Conservation (phyloP, 805 yeast genomes). For the Candida odintsovae region DNA sequence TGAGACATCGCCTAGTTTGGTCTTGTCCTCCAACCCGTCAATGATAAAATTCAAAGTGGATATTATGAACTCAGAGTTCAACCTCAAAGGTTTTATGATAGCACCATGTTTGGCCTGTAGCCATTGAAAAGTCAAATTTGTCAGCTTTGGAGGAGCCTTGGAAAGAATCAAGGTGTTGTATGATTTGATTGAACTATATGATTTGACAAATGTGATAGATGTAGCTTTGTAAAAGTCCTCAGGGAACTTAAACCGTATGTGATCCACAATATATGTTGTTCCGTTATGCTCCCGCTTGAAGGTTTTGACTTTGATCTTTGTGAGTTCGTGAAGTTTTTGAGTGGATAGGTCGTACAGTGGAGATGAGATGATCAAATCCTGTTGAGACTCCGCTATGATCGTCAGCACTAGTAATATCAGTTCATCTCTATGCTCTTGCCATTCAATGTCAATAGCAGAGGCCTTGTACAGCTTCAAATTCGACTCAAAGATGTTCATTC, state of each 20-base stretch:
- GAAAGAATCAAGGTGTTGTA: slow-evolving; percentile 11
- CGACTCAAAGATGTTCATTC: slow-evolving; percentile 8
- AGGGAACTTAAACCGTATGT: slow-evolving; percentile 11
- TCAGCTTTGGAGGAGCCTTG: slow-evolving; percentile 12
- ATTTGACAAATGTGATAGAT: slow-evolving; percentile 11
- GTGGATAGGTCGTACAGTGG: slow-evolving; percentile 12
- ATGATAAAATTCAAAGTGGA: slow-evolving; percentile 21
- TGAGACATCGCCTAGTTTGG: slow-evolving; percentile 24
- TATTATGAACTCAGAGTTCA: slow-evolving; percentile 22
- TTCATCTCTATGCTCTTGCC: slow-evolving; percentile 8
- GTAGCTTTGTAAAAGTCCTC: slow-evolving; percentile 17
- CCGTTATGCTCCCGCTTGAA: slow-evolving; percentile 4
- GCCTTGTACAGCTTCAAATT: slow-evolving; percentile 17
- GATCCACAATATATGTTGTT: not conserved
- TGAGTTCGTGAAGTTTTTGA: slow-evolving; percentile 12
- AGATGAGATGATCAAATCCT: slow-evolving; percentile 18
- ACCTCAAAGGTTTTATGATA: slow-evolving; percentile 19
- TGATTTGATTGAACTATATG: not conserved
- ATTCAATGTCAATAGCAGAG: slow-evolving; percentile 4
- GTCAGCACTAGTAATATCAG: slow-evolving; percentile 19
- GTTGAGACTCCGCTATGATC: slow-evolving; percentile 17
- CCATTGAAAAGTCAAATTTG: slow-evolving; percentile 23
- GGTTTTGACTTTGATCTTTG: slow-evolving; percentile 6
- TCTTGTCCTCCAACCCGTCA: slow-evolving; percentile 10
- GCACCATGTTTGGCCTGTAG: slow-evolving; percentile 23